Conservation (phyloP, 2,329 filamentous ascomycete species). For the Xylariaceae sp. region DNA sequence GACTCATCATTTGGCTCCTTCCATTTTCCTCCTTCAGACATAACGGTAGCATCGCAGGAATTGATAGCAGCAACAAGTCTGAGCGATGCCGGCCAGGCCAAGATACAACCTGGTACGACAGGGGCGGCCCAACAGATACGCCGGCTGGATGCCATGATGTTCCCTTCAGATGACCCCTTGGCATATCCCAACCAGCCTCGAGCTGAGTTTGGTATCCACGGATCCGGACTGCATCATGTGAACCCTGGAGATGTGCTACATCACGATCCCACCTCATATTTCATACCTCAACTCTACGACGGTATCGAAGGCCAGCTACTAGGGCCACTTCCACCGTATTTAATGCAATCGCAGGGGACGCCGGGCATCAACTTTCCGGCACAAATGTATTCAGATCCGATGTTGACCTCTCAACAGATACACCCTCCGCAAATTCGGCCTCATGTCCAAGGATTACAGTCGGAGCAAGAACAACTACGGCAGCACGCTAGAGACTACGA, state of each 20-base stretch:
- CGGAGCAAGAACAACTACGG: constrained; percentile 42
- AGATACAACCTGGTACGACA: constrained; percentile 33
- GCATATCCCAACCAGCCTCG: constrained; percentile 80
- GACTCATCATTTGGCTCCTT: constrained; percentile 34
- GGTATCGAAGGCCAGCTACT: constrained; percentile 78
- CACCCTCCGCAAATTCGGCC: constrained; percentile 42
- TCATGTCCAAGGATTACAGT: constrained; percentile 33
- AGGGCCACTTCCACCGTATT: constrained; percentile 73
- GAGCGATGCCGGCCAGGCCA: constrained; percentile 40
- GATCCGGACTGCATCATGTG: constrained; percentile 39
- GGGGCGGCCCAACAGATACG: constrained; percentile 59
- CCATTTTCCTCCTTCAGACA: constrained; percentile 36
- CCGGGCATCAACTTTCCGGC: constrained; percentile 51
- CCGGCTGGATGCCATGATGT: constrained; percentile 81
- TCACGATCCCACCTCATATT: constrained; percentile 53
- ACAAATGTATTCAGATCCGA: constrained; percentile 54
- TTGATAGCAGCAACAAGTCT: constrained; percentile 34
- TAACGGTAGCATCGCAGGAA: constrained; percentile 37
- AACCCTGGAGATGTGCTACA: constrained; percentile 42
- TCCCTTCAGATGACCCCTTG: constrained; percentile 78
- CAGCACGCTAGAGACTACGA: constrained; percentile 52
- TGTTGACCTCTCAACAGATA: constrained; percentile 50
- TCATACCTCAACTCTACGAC: constrained; percentile 61
- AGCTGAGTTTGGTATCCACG: constrained; percentile 60
- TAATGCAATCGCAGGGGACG: constrained; percentile 62